A percentile compares a stretch with the other conserved stretches of the same genome.
Evolutionary conservation across 2,329 filamentous ascomycete genomes (phyloP).

Genomic region (Xylariaceae sp.): DNA sequence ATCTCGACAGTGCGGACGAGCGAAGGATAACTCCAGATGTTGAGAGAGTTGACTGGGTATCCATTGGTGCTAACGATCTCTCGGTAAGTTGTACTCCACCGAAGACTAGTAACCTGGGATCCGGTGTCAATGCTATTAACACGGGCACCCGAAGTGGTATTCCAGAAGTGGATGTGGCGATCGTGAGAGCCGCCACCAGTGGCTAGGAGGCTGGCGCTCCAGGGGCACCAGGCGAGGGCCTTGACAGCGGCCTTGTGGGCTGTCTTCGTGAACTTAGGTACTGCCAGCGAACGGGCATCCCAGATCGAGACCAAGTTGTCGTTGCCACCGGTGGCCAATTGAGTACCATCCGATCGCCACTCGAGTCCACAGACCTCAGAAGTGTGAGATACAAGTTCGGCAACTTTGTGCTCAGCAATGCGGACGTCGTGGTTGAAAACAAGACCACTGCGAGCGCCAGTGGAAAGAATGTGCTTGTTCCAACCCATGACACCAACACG

Average conservation of each 20-base stretch:
- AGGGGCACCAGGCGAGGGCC: conserved; percentile 96
- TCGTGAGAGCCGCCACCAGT: conserved; percentile 96
- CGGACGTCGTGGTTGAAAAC: conserved; percentile 99
- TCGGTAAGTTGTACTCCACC: conserved; percentile 95
- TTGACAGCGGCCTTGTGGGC: conserved; percentile 99
- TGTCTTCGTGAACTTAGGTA: conserved; percentile 98
- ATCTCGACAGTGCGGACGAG: conserved; percentile 97
- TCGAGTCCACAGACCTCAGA: conserved; percentile 97
- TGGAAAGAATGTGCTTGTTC: conserved; percentile 97
- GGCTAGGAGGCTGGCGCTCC: conserved; percentile 94
- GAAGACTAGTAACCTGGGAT: conserved; percentile 91
- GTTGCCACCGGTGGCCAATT: conserved; percentile 95
- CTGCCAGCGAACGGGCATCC: conserved; percentile 88
- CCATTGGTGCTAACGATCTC: conserved; percentile 97
- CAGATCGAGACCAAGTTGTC: conserved; percentile 99
- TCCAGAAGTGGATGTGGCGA: conserved; percentile 99
- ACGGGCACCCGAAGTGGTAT: conserved; percentile 92
- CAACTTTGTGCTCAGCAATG: conserved; percentile 95
- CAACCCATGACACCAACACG: conserved; percentile 98
- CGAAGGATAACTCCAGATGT: conserved; percentile 98
- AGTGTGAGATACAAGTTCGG: conserved; percentile 93
- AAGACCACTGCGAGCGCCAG: conserved; percentile 86
- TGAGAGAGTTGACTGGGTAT: conserved; percentile 98
- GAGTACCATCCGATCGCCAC: conserved; percentile 93
- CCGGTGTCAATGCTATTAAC: conserved; percentile 99